Conservation (phyloP, 2,329 filamentous ascomycete genomes). For the Metarhizium brunneum region DNA sequence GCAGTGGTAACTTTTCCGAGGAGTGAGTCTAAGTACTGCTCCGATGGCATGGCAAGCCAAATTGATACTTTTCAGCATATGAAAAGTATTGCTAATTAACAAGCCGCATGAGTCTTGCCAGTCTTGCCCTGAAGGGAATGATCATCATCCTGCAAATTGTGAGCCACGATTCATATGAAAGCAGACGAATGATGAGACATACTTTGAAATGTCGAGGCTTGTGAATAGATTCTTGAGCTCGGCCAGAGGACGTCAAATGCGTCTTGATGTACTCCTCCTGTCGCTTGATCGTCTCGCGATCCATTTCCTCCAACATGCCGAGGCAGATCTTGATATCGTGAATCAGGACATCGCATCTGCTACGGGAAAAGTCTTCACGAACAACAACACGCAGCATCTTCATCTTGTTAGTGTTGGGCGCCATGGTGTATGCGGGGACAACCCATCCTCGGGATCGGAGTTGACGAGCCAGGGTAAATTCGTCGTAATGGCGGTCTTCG, state of each 20-base stretch:
- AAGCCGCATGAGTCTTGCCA: conserved; percentile 83
- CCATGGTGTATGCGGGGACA: conserved; percentile 95
- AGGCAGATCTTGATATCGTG: conserved; percentile 70
- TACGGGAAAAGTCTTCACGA: conserved; percentile 81
- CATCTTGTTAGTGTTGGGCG: conserved; percentile 70
- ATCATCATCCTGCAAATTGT: conserved; percentile 51
- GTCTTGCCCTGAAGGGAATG: conserved; percentile 85
- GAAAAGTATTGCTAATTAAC: conserved; percentile 37
- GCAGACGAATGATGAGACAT: conserved; percentile 14
- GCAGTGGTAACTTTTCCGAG: background rate
- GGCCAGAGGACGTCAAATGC: conserved; percentile 43
- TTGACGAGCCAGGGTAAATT: conserved; percentile 75
- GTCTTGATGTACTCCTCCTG: conserved; percentile 57
- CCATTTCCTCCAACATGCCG: conserved; percentile 62
- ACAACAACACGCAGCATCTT: conserved; percentile 93
- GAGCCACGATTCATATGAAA: background rate
- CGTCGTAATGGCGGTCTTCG: conserved; percentile 55
- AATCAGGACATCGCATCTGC: conserved; percentile 70
- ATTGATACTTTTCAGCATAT: conserved; percentile 1
- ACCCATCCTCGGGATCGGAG: conserved; percentile 85
- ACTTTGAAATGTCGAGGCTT: conserved; percentile 36
- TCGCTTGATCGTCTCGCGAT: conserved; percentile 59
- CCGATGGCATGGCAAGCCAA: background rate
- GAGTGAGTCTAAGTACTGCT: background rate
- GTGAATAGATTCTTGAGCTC: conserved; percentile 40